Conservation (phyloP, 768 basidiomycete species). For the Sporobolomyces roseus region DNA sequence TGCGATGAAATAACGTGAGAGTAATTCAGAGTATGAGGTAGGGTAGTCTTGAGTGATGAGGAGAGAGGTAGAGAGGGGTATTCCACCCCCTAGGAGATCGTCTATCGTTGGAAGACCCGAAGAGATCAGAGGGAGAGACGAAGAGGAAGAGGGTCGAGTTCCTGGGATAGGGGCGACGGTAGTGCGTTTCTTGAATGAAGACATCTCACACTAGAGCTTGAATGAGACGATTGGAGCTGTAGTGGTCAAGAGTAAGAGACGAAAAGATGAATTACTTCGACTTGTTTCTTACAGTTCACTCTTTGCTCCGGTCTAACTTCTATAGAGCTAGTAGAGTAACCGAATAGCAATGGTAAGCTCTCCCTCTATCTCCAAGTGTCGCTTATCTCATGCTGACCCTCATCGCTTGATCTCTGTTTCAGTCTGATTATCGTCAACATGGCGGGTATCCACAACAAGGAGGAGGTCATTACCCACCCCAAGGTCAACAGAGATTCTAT, state of each 20-base stretch:
- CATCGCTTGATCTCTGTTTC: background rate
- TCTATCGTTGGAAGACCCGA: conserved; percentile 90
- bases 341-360: too few relatives aligned
- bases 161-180: conserved; percentile 45
- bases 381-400: too few relatives aligned
- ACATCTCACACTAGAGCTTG: conserved; percentile 39
- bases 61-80: conserved; percentile 73
- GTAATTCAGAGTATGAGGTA: conserved; percentile 75
- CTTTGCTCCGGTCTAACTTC: background rate
- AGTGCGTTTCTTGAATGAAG: conserved; percentile 47
- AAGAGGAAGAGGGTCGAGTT: conserved; percentile 48
- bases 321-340: too few relatives aligned
- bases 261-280: background rate
- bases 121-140: conserved; percentile 54
- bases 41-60: conserved; percentile 80
- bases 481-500: background rate
- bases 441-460: background rate
- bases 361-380: too few relatives aligned
- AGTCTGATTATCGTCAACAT: conserved; percentile 10
- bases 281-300: background rate
- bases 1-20: conserved; percentile 82
- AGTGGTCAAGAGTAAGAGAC: background rate
- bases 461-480: background rate
- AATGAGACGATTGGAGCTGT: background rate
- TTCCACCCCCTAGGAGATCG: conserved; percentile 86